Evolutionary conservation across 2,329 filamentous ascomycete species (phyloP).

Genomic region (Hypoxylon sp.): DNA sequence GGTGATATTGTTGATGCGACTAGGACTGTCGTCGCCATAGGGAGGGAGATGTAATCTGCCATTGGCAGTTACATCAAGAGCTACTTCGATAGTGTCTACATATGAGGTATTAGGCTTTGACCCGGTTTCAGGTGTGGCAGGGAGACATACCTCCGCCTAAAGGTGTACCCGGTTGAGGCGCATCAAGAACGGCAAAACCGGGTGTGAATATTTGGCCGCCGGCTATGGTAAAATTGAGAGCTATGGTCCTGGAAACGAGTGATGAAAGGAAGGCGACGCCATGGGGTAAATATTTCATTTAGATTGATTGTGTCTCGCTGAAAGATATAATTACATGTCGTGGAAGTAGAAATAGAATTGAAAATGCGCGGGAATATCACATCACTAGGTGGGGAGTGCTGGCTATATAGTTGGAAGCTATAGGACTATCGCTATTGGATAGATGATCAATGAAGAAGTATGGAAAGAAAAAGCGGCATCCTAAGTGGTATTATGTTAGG

Average conservation of each 20-base stretch:
- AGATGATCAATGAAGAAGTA: conserved; percentile 11
- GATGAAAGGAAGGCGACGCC: conserved; percentile 48
- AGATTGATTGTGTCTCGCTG: conserved; percentile 15
- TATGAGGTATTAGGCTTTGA: conserved; percentile 44
- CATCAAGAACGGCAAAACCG: conserved; percentile 75
- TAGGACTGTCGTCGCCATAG: conserved; percentile 67
- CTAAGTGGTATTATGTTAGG: conserved; percentile 11
- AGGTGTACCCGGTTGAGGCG: conserved; percentile 75
- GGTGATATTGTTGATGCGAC: conserved; percentile 74
- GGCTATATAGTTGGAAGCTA: conserved; percentile 24
- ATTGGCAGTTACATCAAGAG: conserved; percentile 76
- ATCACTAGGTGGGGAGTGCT: conserved; percentile 25
- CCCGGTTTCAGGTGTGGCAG: conserved; percentile 1
- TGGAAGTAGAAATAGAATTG: conserved; percentile 5
- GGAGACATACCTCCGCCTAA: conserved; percentile 70
- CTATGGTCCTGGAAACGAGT: conserved; percentile 51
- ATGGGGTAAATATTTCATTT: conserved; percentile 46
- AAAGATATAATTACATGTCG: conserved; percentile 18
- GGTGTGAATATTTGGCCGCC: conserved; percentile 79
- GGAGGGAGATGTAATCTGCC: conserved; percentile 74
- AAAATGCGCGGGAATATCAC: conserved; percentile 15
- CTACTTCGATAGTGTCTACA: conserved; percentile 71
- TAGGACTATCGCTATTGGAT: conserved; percentile 25
- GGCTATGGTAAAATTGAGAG: conserved; percentile 68
- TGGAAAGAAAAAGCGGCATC: conserved; percentile 20